These are phyloP conservation scores for Allium fistulosum DNA, from an alignment of 106 monocot genomes.

Conservation along the genomic window DNA sequence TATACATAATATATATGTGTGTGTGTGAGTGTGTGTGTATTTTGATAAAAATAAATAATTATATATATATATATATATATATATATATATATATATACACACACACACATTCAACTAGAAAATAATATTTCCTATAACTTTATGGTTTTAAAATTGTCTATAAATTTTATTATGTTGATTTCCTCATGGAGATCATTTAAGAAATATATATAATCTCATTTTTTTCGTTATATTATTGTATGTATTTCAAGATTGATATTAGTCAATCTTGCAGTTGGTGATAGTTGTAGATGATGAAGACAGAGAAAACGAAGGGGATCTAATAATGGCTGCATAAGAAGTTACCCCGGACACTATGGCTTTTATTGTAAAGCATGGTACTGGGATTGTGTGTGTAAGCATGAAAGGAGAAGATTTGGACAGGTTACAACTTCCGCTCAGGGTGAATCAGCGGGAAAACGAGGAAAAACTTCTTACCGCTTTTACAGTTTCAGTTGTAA, in stretches of 20 bases:
- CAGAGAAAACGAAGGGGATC: conserved; percentile 97
- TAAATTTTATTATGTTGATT: too few relatives aligned
- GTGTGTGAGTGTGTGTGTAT: too few relatives aligned
- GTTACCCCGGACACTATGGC: conserved; percentile 85
- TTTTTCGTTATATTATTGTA: neutral
- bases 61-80: too few relatives aligned
- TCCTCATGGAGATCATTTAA: too few relatives aligned
- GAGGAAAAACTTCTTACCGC: conserved; percentile 80
- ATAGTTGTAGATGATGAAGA: conserved; percentile 95
- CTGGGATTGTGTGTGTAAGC: conserved; percentile 96
- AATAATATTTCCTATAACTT: too few relatives aligned
- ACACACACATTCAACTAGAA: too few relatives aligned
- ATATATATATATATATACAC: too few relatives aligned
- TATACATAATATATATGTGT: too few relatives aligned
- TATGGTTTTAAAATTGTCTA: too few relatives aligned
- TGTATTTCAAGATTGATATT: conserved; percentile 12
- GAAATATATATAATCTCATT: too few relatives aligned
- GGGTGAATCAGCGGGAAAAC: conserved; percentile 75
- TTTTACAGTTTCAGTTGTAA: conserved; percentile 92
- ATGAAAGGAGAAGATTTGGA: conserved; percentile 96
- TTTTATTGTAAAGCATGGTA: conserved; percentile 88
- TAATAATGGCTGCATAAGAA: conserved; percentile 91
- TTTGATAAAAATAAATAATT: too few relatives aligned
- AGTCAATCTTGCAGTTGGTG: conserved; percentile 53
- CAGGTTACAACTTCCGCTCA: conserved; percentile 68